Evolutionary conservation across 768 basidiomycete genomes (phyloP).

Genomic region (Mycena rosella): DNA sequence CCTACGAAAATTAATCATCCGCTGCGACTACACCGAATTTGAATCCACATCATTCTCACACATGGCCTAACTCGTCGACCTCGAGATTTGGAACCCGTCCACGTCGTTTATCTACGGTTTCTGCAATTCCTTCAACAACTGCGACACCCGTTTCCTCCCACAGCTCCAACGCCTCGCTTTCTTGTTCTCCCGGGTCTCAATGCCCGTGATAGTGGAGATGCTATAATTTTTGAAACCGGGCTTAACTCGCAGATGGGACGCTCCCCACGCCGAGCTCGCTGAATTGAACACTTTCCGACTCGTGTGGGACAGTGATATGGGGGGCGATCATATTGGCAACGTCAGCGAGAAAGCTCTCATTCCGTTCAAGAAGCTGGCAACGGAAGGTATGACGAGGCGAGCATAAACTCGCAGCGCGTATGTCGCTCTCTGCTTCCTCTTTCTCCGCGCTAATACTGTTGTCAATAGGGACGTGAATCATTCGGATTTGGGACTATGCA

Average conservation of each 20-base stretch:
- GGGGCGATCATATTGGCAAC: not conserved
- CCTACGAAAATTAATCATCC: not conserved
- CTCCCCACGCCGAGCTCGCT: not conserved
- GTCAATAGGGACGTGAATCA: too few relatives aligned
- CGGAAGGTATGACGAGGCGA: not conserved
- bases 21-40: not conserved
- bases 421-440: too few relatives aligned
- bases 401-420: too few relatives aligned
- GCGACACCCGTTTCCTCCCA: too few relatives aligned
- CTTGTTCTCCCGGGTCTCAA: not conserved
- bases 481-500: too few relatives aligned
- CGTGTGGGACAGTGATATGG: not conserved
- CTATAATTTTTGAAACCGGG: not conserved
- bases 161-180: not conserved
- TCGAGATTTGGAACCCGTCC: constrained; percentile 1
- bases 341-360: not conserved
- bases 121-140: not conserved
- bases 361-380: not conserved
- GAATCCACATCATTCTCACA: not conserved
- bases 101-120: not conserved
- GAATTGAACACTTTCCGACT: not conserved
- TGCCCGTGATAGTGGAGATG: not conserved
- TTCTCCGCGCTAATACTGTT: too few relatives aligned
- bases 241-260: not conserved
- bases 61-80: constrained; percentile 2